These are phyloP conservation scores for Nigrospora oryzae DNA, from an alignment of 2,329 filamentous ascomycete species.

Conservation along the genomic window DNA sequence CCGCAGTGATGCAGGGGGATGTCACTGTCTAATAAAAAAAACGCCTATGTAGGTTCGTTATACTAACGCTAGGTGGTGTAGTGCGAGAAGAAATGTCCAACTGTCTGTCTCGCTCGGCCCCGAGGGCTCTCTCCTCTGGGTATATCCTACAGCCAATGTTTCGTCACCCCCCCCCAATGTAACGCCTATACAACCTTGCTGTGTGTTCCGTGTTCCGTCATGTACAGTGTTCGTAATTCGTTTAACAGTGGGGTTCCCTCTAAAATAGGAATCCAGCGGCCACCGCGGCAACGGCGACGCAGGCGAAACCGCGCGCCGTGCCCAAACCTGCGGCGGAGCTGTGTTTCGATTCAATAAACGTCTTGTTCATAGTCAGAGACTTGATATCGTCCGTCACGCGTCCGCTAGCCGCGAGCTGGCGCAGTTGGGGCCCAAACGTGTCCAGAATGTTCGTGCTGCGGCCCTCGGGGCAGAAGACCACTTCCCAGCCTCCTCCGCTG, in stretches of 20 bases:
- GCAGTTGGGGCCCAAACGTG: conserved; percentile 40
- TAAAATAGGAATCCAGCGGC: neutral
- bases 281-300: neutral
- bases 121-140: no score
- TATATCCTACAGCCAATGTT: no score
- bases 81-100: no score
- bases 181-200: neutral
- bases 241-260: neutral
- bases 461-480: conserved; percentile 65
- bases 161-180: no score
- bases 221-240: neutral
- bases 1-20: no score
- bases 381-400: conserved; percentile 24
- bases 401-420: conserved; percentile 34
- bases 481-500: conserved; percentile 65
- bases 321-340: no score
- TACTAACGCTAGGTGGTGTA: no score
- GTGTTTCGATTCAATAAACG: conserved; percentile 20
- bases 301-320: no score
- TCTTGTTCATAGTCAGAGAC: conserved; percentile 23
- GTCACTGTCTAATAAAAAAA: no score
- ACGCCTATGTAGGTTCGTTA: no score
- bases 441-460: conserved; percentile 51
- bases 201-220: neutral
- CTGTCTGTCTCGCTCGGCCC: no score